Percentiles rank a stretch among this genome's conserved stretches.
Conservation (phyloP, 2,329 filamentous ascomycete species). For the Coniella lustricola region DNA sequence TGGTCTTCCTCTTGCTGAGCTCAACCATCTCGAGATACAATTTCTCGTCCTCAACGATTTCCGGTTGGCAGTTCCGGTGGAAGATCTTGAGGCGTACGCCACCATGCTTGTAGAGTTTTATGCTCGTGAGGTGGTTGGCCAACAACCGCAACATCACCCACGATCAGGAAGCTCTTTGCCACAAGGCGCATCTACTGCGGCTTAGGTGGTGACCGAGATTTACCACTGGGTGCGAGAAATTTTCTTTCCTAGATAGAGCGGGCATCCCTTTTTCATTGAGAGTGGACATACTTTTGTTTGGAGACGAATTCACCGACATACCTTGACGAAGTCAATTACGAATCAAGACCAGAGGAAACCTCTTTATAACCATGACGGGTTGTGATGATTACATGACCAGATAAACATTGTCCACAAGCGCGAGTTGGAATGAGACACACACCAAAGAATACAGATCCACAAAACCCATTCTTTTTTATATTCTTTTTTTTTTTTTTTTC, state of each 20-base stretch:
- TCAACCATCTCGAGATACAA: conserved; percentile 94
- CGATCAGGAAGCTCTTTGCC: background rate
- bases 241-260: too few relatives aligned
- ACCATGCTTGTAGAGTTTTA: conserved; percentile 99
- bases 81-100: conserved; percentile 93
- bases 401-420: too few relatives aligned
- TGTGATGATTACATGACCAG: too few relatives aligned
- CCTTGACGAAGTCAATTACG: too few relatives aligned
- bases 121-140: conserved; percentile 71
- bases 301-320: background rate
- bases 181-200: background rate
- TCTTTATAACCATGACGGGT: too few relatives aligned
- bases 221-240: background rate
- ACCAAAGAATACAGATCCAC: too few relatives aligned
- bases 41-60: conserved; percentile 96
- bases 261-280: too few relatives aligned
- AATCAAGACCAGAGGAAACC: too few relatives aligned
- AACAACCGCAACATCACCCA: conserved; percentile 20
- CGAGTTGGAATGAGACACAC: too few relatives aligned
- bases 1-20: conserved; percentile 80
- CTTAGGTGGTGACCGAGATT: background rate
- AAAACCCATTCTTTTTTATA: too few relatives aligned
- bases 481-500: too few relatives aligned
- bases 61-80: conserved; percentile 82
- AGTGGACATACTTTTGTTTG: background rate